phyloP scores from a whole-genome alignment of 2,329 filamentous ascomycete genomes.

The Monilinia fructigena region DNA sequence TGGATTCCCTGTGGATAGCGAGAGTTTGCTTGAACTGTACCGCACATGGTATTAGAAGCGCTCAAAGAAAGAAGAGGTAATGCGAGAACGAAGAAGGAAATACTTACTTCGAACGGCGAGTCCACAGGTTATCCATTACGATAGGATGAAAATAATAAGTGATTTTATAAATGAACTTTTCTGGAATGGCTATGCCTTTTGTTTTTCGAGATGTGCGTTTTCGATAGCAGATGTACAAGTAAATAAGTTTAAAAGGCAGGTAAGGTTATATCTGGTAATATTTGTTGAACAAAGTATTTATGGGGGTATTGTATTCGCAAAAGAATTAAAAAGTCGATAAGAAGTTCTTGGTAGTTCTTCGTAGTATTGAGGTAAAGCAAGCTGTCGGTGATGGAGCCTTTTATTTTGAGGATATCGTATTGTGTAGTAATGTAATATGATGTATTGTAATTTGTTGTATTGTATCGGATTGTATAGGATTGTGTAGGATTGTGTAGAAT shows the following conservation, averaged over 20 bases:
- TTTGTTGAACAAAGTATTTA: neutral
- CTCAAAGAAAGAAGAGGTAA: constrained; percentile 15
- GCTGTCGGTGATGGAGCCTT: neutral
- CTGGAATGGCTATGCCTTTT: constrained; percentile 23
- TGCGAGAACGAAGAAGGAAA: constrained; percentile 20
- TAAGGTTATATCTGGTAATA: constrained; percentile 1
- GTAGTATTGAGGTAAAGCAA: too few species aligned
- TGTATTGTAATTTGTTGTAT: neutral
- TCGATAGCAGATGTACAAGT: constrained; percentile 3
- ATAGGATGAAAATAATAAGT: constrained; percentile 23
- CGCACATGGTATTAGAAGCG: constrained; percentile 29
- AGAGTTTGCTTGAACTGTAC: constrained; percentile 69
- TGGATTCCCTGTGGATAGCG: constrained; percentile 66
- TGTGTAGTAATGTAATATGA: neutral
- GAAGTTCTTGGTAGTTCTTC: neutral
- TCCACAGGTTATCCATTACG: constrained; percentile 57
- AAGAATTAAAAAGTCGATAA: too few species aligned
- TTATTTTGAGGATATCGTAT: neutral
- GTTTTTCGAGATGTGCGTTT: constrained; percentile 19
- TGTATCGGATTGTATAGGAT: too few species aligned
- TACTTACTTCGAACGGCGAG: constrained; percentile 74
- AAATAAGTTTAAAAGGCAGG: neutral
- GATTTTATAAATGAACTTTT: constrained; percentile 23
- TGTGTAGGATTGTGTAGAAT: neutral
- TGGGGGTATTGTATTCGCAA: neutral